A percentile compares a stretch with the other conserved stretches of the same genome.
Evolutionary conservation across 768 basidiomycete genomes (phyloP).

Genomic region (Rhizopogon vinicolor): DNA sequence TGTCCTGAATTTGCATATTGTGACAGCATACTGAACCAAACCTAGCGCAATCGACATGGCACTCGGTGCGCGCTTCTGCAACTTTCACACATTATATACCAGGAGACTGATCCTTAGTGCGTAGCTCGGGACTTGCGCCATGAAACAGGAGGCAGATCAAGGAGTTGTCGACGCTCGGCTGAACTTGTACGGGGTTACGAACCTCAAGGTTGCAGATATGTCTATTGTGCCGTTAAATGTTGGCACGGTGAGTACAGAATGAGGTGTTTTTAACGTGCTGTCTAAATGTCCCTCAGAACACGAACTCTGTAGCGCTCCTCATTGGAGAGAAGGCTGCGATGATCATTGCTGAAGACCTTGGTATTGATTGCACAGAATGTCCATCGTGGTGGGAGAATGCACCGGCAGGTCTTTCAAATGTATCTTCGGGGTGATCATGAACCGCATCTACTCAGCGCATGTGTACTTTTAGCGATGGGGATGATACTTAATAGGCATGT

Average conservation of each 20-base stretch:
- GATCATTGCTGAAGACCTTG: slow-evolving; percentile 49
- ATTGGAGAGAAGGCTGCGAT: slow-evolving; percentile 55
- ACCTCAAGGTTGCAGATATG: slow-evolving; percentile 56
- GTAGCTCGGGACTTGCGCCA: slow-evolving; percentile 61
- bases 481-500: no score
- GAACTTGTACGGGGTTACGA: slow-evolving; percentile 56
- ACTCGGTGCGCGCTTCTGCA: slow-evolving; percentile 19
- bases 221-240: slow-evolving; percentile 33
- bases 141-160: slow-evolving; percentile 54
- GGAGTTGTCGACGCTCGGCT: slow-evolving; percentile 61
- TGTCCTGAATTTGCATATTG: not conserved
- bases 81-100: not conserved
- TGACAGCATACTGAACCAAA: not conserved
- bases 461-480: no score
- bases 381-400: no score
- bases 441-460: no score
- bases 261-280: slow-evolving; percentile 5
- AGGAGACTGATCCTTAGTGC: not conserved
- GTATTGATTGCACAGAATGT: slow-evolving; percentile 11
- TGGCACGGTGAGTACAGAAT: slow-evolving; percentile 14
- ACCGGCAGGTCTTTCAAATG: no score
- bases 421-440: no score
- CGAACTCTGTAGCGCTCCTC: slow-evolving; percentile 32
- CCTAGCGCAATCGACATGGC: slow-evolving; percentile 34
- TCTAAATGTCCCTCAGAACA: slow-evolving; percentile 19